Percentiles rank a stretch among this genome's conserved stretches.
Conservation (phyloP, 208 protist species). For the Trypanosoma vivax region DNA sequence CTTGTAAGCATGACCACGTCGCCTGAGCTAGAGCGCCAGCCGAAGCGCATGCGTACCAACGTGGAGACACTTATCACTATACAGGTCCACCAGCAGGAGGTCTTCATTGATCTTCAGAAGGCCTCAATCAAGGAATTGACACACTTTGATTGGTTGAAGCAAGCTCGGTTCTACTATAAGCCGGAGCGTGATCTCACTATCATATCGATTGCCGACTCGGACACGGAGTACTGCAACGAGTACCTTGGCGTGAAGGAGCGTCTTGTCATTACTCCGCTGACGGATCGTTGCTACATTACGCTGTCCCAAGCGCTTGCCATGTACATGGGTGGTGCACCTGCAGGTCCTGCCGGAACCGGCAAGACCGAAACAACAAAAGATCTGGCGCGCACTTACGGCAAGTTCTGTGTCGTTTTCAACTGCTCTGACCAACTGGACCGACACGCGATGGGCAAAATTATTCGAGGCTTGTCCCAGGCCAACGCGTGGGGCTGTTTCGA, state of each 20-base stretch:
- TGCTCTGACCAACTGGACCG: constrained; percentile 93
- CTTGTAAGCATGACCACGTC: constrained; percentile 89
- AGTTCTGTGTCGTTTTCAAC: constrained; percentile 94
- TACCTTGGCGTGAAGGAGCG: constrained; percentile 94
- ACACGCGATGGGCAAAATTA: constrained; percentile 93
- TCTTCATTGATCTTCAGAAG: constrained; percentile 89
- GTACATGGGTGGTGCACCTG: constrained; percentile 95
- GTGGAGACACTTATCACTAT: constrained; percentile 95
- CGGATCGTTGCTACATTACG: constrained; percentile 95
- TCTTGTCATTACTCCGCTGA: constrained; percentile 92
- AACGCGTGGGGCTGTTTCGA: constrained; percentile 93
- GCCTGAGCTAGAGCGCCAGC: constrained; percentile 79
- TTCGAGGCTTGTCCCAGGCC: constrained; percentile 90
- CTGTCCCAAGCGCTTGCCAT: constrained; percentile 94
- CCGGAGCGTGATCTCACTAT: constrained; percentile 86
- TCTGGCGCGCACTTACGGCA: constrained; percentile 91
- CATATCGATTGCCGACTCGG: constrained; percentile 91
- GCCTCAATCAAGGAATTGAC: constrained; percentile 84
- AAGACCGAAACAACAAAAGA: constrained; percentile 97
- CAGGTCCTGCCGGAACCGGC: constrained; percentile 95
- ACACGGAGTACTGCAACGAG: constrained; percentile 94
- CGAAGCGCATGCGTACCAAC: constrained; percentile 89
- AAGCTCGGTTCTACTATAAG: constrained; percentile 93
- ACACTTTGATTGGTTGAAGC: constrained; percentile 93
- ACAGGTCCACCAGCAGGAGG: constrained; percentile 93